Percentiles rank a stretch among this genome's conserved stretches.
Evolutionary conservation across 2,329 filamentous ascomycete species (phyloP).

Genomic region (Aspergillus tanneri): DNA sequence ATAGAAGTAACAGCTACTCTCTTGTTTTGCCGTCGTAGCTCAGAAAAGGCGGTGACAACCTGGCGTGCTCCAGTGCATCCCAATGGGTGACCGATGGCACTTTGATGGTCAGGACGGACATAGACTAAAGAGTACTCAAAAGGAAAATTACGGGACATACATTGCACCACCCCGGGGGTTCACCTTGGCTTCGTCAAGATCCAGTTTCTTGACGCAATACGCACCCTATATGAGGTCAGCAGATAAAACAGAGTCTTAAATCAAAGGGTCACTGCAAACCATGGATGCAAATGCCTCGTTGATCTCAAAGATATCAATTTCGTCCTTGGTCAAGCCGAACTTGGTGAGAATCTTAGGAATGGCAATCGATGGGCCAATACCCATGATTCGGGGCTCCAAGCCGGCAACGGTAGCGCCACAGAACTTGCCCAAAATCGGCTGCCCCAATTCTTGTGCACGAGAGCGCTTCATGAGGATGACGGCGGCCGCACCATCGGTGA

Average conservation of each 20-base stretch:
- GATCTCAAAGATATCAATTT: conserved; percentile 46
- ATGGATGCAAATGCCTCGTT: conserved; percentile 88
- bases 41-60: conserved; percentile 82
- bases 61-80: conserved; percentile 89
- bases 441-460: conserved; percentile 77
- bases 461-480: conserved; percentile 90
- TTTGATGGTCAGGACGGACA: conserved; percentile 19
- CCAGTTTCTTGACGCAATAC: conserved; percentile 83
- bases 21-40: conserved; percentile 75
- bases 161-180: conserved; percentile 95
- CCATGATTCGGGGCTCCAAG: conserved; percentile 87
- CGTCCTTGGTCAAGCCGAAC: conserved; percentile 63
- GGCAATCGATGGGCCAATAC: conserved; percentile 84
- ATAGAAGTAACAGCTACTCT: conserved; percentile 85
- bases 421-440: conserved; percentile 84
- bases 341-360: conserved; percentile 86
- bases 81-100: conserved; percentile 84
- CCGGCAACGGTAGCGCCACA: conserved; percentile 79
- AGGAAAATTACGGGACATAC: conserved; percentile 27
- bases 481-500: conserved; percentile 87
- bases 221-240: conserved; percentile 63
- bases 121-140: background rate
- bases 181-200: conserved; percentile 76
- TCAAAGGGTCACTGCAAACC: conserved; percentile 21
- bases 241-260: background rate